Base-by-base conservation (phyloP, 2,329 filamentous ascomycete genomes). In the Berkeleyomyces rouxiae region DNA sequence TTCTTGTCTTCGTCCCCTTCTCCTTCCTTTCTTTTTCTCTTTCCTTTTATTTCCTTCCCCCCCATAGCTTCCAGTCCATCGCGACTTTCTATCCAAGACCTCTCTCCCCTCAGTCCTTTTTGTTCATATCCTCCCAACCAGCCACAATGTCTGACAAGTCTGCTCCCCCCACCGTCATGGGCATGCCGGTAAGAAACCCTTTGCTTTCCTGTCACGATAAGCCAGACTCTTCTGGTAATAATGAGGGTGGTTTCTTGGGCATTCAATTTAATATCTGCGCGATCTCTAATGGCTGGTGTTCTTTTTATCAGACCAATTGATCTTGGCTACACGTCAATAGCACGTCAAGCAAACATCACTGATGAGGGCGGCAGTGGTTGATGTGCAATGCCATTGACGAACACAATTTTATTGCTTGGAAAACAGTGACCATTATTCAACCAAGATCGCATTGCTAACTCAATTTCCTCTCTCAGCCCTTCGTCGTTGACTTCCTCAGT, bases 401-500 rank as follows among this genome's bases (percentile, higher is more conserved):
- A 51, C 7, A 51, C 46, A 51, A 23, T 23, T 23, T 23, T 23
- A 23, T 23, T 23, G 1, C 23, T 23, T 23, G 23, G 23, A 23
- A 23, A 23, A 23, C 2, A 23, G 1, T 23, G 1, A 23, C 23
- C 23, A 23, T 23, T 2, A 23, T 23, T 23, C 23, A 23, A 23
- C 23, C 23, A 1, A 23, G 23, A 23, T 23, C 23, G 23, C 23
- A 23, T 23, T 23, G 58, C 58, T 31, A 37, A 59, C 42, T 4
- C 36, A 10, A 16, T 16, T n/a, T 47, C 2, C 40, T 31, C 33
- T 46, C 7, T 31, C 43, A 95, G 86, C 88, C 89, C 77, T 97
- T 97, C 84, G 74, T 96, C 76, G 89, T 95, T 75, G 92, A 97
- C 82, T 97, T 97, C 85, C 76, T 97, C 85, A 97, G 90, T 95